Percentiles rank a stretch among this genome's conserved stretches.
These are phyloP conservation scores for Byssoonygena ceratinophila DNA, from an alignment of 2,329 filamentous ascomycete species.

Conservation along the genomic window DNA sequence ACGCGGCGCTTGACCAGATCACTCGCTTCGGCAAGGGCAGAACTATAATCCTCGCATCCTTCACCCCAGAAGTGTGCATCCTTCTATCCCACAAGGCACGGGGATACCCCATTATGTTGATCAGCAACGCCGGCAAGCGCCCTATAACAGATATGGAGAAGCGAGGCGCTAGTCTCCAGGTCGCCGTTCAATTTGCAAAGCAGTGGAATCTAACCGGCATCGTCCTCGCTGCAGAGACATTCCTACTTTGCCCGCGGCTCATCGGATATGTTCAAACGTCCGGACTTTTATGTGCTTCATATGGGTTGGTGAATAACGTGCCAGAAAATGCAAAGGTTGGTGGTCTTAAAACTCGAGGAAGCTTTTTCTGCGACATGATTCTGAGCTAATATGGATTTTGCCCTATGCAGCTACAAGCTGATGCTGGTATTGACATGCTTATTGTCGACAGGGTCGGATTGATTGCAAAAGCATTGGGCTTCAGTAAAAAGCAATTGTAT, in stretches of 20 bases:
- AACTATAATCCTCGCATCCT: slow-evolving; percentile 27
- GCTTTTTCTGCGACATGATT: background rate
- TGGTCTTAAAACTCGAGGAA: background rate
- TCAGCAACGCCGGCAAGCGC: slow-evolving; percentile 23
- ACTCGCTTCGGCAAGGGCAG: slow-evolving; percentile 20
- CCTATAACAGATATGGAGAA: slow-evolving; percentile 23
- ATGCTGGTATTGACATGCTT: slow-evolving; percentile 20
- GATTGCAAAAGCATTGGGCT: slow-evolving; percentile 12
- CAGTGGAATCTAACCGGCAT: slow-evolving; percentile 32
- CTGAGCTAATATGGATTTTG: background rate
- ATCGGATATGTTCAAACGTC: slow-evolving; percentile 27
- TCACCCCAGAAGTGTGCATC: slow-evolving; percentile 24
- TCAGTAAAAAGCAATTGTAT: background rate
- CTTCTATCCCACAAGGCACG: slow-evolving; percentile 21
- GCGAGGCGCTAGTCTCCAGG: slow-evolving; percentile 30
- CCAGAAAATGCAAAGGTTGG: slow-evolving; percentile 20
- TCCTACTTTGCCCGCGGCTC: slow-evolving; percentile 31
- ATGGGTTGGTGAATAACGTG: slow-evolving; percentile 28
- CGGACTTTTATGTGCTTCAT: slow-evolving; percentile 29
- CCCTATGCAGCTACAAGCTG: slow-evolving; percentile 16
- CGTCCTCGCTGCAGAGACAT: slow-evolving; percentile 29
- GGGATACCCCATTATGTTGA: slow-evolving; percentile 22
- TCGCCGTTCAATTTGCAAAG: slow-evolving; percentile 31
- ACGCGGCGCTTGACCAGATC: slow-evolving; percentile 28
- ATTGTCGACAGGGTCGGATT: slow-evolving; percentile 20